These are phyloP conservation scores for Leucocoprinus leucothites DNA, from an alignment of 768 basidiomycete genomes.

Conservation along the genomic window DNA sequence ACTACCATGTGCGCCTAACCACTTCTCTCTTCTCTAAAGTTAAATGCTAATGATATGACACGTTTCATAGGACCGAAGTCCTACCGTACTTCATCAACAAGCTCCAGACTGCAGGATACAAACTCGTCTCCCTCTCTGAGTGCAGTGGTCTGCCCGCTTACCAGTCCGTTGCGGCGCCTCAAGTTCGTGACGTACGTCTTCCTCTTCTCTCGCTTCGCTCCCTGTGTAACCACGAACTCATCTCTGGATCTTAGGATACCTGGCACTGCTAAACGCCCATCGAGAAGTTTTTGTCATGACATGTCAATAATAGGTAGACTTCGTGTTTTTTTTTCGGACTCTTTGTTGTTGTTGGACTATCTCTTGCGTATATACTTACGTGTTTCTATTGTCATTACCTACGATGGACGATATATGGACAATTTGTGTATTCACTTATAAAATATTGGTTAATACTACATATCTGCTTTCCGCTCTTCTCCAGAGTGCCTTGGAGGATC, in stretches of 20 bases:
- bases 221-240: neutral
- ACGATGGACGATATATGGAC: too few relatives aligned
- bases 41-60: neutral
- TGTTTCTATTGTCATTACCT: too few relatives aligned
- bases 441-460: too few relatives aligned
- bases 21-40: neutral
- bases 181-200: slow-evolving; percentile 27
- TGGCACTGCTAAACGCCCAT: slow-evolving; percentile 5
- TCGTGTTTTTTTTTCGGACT: too few relatives aligned
- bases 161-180: slow-evolving; percentile 28
- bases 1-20: slow-evolving; percentile 21
- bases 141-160: slow-evolving; percentile 38
- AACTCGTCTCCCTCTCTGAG: slow-evolving; percentile 39
- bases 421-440: too few relatives aligned
- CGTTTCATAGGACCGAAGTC: slow-evolving; percentile 26
- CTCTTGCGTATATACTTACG: too few relatives aligned
- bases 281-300: too few relatives aligned
- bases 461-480: too few relatives aligned
- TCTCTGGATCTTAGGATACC: neutral
- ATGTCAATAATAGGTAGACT: too few relatives aligned
- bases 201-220: neutral
- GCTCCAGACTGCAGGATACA: slow-evolving; percentile 38
- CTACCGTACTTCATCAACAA: slow-evolving; percentile 36
- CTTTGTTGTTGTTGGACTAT: too few relatives aligned
- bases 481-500: too few relatives aligned